These are phyloP conservation scores for Aspergillus amoenus DNA, from an alignment of 2,329 filamentous ascomycete species.

Conservation along the genomic window DNA sequence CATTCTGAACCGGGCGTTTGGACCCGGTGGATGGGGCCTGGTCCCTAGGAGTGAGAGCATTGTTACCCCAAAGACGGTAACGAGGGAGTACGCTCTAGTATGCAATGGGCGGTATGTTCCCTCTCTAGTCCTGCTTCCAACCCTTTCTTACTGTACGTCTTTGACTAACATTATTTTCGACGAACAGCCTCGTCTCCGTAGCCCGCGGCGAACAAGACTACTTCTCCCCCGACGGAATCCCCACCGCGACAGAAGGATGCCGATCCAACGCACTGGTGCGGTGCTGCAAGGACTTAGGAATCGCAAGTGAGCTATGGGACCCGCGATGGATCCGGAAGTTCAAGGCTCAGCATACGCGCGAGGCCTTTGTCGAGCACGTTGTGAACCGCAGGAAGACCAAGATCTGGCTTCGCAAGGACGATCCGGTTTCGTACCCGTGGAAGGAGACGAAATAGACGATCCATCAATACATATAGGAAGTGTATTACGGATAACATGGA, in stretches of 20 bases:
- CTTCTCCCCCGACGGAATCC: conserved; percentile 85
- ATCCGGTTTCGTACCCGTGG: conserved; percentile 66
- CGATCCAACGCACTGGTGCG: conserved; percentile 98
- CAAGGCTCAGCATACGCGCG: conserved; percentile 70
- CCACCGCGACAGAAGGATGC: conserved; percentile 92
- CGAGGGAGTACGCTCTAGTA: conserved; percentile 89
- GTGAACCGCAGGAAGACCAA: conserved; percentile 85
- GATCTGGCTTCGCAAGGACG: conserved; percentile 83
- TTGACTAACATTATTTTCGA: conserved; percentile 4
- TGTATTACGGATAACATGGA: background rate
- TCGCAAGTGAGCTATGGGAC: conserved; percentile 96
- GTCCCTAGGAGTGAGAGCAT: conserved; percentile 83
- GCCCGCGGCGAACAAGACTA: conserved; percentile 94
- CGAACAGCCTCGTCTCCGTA: conserved; percentile 76
- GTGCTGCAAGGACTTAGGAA: conserved; percentile 95
- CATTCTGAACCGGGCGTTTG: conserved; percentile 86
- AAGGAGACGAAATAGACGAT: conserved; percentile 48
- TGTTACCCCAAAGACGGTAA: conserved; percentile 76
- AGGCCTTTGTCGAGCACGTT: conserved; percentile 87
- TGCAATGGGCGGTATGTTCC: conserved; percentile 72
- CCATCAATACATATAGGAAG: background rate
- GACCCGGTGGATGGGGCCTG: conserved; percentile 92
- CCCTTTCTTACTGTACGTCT: background rate
- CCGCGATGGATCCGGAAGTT: conserved; percentile 84
- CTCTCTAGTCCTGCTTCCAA: background rate